Conservation (phyloP, 192 early-diverging fungal species). For the Backusella macrospora region DNA sequence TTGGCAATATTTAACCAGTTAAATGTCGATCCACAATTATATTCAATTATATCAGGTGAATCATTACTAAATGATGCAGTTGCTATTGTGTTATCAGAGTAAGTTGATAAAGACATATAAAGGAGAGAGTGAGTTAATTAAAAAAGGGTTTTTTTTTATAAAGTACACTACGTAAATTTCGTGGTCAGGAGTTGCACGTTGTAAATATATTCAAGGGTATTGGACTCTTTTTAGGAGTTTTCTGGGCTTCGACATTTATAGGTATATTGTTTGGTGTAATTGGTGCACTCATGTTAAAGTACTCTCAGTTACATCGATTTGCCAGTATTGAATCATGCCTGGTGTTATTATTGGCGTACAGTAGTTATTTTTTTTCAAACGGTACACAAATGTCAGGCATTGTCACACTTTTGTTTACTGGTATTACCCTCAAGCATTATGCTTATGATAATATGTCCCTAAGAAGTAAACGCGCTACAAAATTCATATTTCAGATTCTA, state of each 20-base stretch:
- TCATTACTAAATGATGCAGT: constrained; percentile 96
- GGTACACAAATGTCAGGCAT: constrained; percentile 89
- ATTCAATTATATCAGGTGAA: constrained; percentile 97
- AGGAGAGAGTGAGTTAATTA: not conserved
- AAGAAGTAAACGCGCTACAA: constrained; percentile 78
- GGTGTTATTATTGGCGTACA: constrained; percentile 85
- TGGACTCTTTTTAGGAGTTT: constrained; percentile 79
- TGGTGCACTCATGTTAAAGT: constrained; percentile 86
- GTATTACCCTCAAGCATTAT: constrained; percentile 93
- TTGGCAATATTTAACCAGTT: constrained; percentile 93
- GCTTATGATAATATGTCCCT: constrained; percentile 88
- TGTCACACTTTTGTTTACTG: constrained; percentile 91
- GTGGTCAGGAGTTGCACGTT: constrained; percentile 70
- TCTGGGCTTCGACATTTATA: constrained; percentile 80
- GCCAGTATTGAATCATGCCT: constrained; percentile 88
- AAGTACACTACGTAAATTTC: constrained; percentile 77
- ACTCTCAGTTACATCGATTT: constrained; percentile 80
- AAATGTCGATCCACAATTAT: constrained; percentile 92
- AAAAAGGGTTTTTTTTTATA: constrained; percentile 12
- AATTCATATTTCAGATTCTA: constrained; percentile 91
- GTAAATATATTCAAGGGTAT: constrained; percentile 64
- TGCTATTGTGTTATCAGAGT: constrained; percentile 93
- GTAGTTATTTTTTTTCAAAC: constrained; percentile 92
- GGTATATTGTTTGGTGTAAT: constrained; percentile 78
- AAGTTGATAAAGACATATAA: constrained; percentile 26